These are phyloP conservation scores for Mycena chlorophos DNA, from an alignment of 768 basidiomycete genomes.

Conservation along the genomic window DNA sequence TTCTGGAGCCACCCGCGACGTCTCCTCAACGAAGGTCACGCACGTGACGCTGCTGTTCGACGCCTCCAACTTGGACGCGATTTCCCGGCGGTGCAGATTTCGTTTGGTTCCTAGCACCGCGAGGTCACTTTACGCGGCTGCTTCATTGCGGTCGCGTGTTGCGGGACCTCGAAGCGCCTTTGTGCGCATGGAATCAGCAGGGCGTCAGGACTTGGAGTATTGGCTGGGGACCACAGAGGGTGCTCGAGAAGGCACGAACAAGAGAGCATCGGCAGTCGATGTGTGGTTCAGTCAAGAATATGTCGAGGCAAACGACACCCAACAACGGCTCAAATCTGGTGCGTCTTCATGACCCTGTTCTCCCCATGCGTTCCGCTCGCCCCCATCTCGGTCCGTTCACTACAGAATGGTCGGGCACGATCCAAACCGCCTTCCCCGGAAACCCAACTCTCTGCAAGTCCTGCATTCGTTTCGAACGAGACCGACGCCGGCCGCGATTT, in stretches of 20 bases:
- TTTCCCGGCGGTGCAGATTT: not conserved
- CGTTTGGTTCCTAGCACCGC: not conserved
- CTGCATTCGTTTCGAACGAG: not conserved
- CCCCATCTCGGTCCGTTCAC: not conserved
- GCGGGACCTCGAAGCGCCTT: not conserved
- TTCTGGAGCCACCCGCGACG: not conserved
- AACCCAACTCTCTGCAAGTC: not conserved
- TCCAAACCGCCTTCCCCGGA: not conserved
- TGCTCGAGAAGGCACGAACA: not conserved
- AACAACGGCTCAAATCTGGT: not conserved
- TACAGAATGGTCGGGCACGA: not conserved
- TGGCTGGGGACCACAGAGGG: not conserved
- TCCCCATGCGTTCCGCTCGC: not conserved
- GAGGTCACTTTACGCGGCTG: not conserved
- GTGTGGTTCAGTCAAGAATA: not conserved
- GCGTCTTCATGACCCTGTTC: not conserved
- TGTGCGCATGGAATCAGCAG: not conserved
- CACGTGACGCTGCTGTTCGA: not conserved
- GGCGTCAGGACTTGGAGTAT: not conserved
- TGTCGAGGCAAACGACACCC: not conserved
- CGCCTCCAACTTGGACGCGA: not conserved
- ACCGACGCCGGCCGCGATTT: not conserved
- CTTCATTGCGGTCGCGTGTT: not conserved
- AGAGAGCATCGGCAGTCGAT: not conserved
- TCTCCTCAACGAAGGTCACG: not conserved